These are phyloP conservation scores for Candida qinlingensis DNA, from an alignment of 805 yeast species.

Conservation along the genomic window DNA sequence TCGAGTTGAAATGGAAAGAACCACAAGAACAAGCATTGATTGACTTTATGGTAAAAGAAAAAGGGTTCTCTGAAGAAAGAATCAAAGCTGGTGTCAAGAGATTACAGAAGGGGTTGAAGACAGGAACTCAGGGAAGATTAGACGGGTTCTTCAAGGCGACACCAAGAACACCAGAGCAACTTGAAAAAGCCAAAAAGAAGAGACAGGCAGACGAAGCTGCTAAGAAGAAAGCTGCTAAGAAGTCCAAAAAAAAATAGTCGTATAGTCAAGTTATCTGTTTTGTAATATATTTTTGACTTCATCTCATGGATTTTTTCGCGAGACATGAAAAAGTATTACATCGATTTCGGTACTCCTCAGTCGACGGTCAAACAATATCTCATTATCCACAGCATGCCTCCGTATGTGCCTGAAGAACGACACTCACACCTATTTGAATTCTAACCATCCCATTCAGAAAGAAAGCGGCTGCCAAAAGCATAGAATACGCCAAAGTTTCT, in stretches of 20 bases:
- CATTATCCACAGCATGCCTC: background rate
- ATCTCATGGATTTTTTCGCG: background rate
- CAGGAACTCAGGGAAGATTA: conserved; percentile 84
- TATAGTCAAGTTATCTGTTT: background rate
- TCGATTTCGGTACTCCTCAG: background rate
- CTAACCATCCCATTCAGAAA: conserved; percentile 8
- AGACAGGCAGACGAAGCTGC: conserved; percentile 25
- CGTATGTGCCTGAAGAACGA: background rate
- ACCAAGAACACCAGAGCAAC: conserved; percentile 44
- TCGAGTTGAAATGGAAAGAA: conserved; percentile 77
- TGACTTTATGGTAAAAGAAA: conserved; percentile 76
- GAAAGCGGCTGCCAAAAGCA: conserved; percentile 10
- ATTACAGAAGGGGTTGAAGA: conserved; percentile 74
- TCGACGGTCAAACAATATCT: too few relatives aligned
- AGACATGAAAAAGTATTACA: background rate
- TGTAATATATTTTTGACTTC: too few relatives aligned
- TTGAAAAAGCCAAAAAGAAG: conserved; percentile 27
- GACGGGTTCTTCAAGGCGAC: conserved; percentile 85
- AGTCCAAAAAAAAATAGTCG: conserved; percentile 13
- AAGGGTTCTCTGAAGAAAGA: conserved; percentile 91
- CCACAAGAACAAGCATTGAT: conserved; percentile 85
- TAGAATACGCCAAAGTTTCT: conserved; percentile 37
- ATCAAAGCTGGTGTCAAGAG: conserved; percentile 83
- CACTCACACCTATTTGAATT: background rate
- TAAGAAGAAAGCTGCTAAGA: conserved; percentile 22